Base-by-base conservation (phyloP, 768 basidiomycete genomes). In the Auriculariales sp. region DNA sequence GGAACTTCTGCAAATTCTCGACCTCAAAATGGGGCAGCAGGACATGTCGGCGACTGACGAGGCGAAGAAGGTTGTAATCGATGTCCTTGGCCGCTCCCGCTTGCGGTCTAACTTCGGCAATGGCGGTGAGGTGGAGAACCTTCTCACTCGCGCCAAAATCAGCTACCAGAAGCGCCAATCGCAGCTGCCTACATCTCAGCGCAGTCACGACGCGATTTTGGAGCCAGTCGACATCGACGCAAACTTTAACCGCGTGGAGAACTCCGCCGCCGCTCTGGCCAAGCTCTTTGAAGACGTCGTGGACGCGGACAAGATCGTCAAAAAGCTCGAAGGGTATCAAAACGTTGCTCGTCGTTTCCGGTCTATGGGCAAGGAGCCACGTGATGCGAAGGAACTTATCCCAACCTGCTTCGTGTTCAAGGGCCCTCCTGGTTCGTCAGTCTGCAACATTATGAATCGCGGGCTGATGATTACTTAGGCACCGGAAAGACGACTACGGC, bases 401-500 rank as follows among this genome's bases (percentile, higher is more conserved):
- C 80, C 81, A 0, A 81, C 62, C n/a, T 69, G 69, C 34, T 84
- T 82, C 46, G 63, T 83, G 2, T 83, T 84, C 68, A 83, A 79
- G 55, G 81, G 82, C 0, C 82, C 81, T 4, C 82, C 81, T 52
- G 81, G 75, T 79, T 57, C 56, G 67, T 58, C 17, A 1, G 1
- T 15, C 19, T 31, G 25, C 25, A 28, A 15, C 27, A 24, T 12
- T 19, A 44, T 4, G 22, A 36, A 10, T 28, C 29, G 11, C 19
- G 24, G 34, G 11, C 34, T 15, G 30, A 44, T 6, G 3, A 31
- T 25, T 15, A 25, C 14, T 15, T 12, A 79, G 79, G 79, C 3
- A 79, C 78, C 0, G 78, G 79, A 14, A 80, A 80, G 50, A 80
- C 79, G 1, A 80, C 78, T 0, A 70, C 71, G 0, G 78, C 78